phyloP scores from a whole-genome alignment of 2,329 filamentous ascomycete species.

The Neophaeococcomyces aloes region DNA sequence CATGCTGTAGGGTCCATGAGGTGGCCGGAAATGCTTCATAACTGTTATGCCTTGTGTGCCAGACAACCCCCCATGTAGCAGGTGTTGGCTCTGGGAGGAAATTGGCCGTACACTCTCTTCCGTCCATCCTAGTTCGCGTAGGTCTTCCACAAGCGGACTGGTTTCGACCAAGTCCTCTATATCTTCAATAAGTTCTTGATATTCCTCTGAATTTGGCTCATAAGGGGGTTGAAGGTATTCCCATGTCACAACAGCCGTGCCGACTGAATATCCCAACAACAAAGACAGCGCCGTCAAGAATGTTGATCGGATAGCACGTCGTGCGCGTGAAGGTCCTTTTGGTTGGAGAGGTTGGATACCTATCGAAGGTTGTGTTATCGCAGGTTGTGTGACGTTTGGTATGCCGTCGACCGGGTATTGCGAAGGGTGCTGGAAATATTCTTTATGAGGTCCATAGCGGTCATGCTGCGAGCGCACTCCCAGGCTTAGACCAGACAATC shows the following conservation, averaged over 20 bases:
- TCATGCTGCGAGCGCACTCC: constrained; percentile 9
- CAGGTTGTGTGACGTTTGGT: not conserved
- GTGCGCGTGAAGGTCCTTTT: constrained; percentile 2
- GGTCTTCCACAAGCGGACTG: constrained; percentile 28
- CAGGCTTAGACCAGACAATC: not conserved
- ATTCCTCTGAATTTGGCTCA: constrained; percentile 28
- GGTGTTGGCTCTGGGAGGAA: constrained; percentile 11
- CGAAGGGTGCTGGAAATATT: constrained; percentile 22
- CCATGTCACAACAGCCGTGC: constrained; percentile 21
- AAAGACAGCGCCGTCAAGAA: constrained; percentile 15
- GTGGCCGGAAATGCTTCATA: constrained; percentile 51
- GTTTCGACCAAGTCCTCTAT: constrained; percentile 27
- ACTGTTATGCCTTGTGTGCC: constrained; percentile 31
- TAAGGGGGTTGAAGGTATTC: constrained; percentile 21
- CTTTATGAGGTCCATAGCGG: constrained; percentile 20
- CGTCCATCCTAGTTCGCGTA: constrained; percentile 30
- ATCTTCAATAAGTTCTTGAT: constrained; percentile 23
- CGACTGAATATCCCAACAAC: constrained; percentile 12
- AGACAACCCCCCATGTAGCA: constrained; percentile 32
- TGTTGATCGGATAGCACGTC: constrained; percentile 12
- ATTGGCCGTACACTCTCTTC: constrained; percentile 22
- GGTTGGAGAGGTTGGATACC: not conserved
- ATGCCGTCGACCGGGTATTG: constrained; percentile 16
- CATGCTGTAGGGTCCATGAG: constrained; percentile 48
- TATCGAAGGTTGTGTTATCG: not conserved